Evolutionary conservation across 495 filamentous ascomycete species (phyloP), one percentile per base, ranked within the genome.

Genomic region (Trichoderma parareesei): DNA sequence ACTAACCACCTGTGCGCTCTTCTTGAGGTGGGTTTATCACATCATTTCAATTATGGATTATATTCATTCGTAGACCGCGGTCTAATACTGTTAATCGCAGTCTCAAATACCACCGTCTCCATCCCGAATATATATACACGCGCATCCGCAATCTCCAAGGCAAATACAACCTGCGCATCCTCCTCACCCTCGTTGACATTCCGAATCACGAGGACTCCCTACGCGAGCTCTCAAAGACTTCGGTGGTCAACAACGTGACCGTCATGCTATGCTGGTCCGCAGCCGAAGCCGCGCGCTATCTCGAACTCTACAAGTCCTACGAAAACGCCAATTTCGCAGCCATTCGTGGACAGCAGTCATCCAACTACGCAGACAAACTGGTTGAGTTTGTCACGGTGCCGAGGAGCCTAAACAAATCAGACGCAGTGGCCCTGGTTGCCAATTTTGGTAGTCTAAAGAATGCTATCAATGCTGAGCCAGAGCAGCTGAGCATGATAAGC

Each of bases 101-200:
- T 37, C 82, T 99, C 41, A 99, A 99, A 75, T 99, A 99, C 75
- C 94, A 98, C 74, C 91, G 94, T 11, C 78, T 97, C 59, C 95
- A 99, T 74, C 94, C 94, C 2, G 94, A 98, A 75, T 99, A 99
- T 78, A 90, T 99, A 71, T 97, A 97, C 81, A 90, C 87, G 33
- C 90, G 94, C 65, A 91, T 99, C 66, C 85, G 87, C 57, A 83
- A 83, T 42, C 78, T 99, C 9, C 87, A 86, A 33, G 87, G 87
- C 18, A 90, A 90, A 72, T 97, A 93, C 78, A 86, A 86, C 66
- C 80, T 98, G 16, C 89, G 94, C 9, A 80, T 98, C 37, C 74
- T 98, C 3, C 81, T 98, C 37, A 87, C 87, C 3, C 91, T 98
- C 84, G 92, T 98, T 13, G 94, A 99, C 72, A 97, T 98, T 61